Conservation (phyloP, 768 basidiomycete species). For the Podaxis mareebaensis region DNA sequence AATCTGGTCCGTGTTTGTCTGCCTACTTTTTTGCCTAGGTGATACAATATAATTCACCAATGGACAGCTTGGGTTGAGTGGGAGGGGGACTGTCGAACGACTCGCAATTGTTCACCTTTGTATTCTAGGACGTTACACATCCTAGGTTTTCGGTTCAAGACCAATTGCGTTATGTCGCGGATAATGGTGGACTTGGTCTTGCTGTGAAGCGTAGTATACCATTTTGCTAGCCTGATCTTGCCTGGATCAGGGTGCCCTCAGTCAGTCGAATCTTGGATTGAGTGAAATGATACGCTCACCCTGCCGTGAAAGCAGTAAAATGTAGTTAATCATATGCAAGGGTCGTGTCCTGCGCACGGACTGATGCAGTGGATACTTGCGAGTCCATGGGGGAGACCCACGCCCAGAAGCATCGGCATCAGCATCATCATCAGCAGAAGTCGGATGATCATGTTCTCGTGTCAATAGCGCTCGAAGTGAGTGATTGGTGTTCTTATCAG, state of each 20-base stretch:
- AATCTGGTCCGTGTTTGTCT: background rate
- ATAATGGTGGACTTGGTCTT: slow-evolving; percentile 89
- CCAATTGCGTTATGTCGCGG: slow-evolving; percentile 93
- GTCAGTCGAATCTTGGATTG: background rate
- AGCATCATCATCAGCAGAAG: too few relatives aligned
- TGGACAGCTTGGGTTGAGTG: background rate
- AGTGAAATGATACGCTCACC: slow-evolving; percentile 39
- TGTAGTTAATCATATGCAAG: slow-evolving; percentile 81
- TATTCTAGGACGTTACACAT: slow-evolving; percentile 99
- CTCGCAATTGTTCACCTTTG: slow-evolving; percentile 58
- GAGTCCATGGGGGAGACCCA: too few relatives aligned
- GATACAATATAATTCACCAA: background rate
- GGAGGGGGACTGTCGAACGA: background rate
- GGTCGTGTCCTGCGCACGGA: background rate
- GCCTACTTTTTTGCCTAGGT: background rate
- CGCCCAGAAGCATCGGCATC: too few relatives aligned
- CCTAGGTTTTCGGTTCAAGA: slow-evolving; percentile 80
- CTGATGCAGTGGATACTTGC: background rate
- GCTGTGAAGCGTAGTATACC: slow-evolving; percentile 84
- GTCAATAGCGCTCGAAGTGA: background rate
- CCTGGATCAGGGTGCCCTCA: slow-evolving; percentile 42
- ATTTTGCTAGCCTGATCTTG: slow-evolving; percentile 93
- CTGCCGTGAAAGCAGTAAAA: slow-evolving; percentile 93
- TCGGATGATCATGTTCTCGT: too few relatives aligned
- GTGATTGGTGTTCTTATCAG: background rate